These are phyloP conservation scores for Termitomyces sp. DNA, from an alignment of 768 basidiomycete species.

Conservation along the genomic window DNA sequence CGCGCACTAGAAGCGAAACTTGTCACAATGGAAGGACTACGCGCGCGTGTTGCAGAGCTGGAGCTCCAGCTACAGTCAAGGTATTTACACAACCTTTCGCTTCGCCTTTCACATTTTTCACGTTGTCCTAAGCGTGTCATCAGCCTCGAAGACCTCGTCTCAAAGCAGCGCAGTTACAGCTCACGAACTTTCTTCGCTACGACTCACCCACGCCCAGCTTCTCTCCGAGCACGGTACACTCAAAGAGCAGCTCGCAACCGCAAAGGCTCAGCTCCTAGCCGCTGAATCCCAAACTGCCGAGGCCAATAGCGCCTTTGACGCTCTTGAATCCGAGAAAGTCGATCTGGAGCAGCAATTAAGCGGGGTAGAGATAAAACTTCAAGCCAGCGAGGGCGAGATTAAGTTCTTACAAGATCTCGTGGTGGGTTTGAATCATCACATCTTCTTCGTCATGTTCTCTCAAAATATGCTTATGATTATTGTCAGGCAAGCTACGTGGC, in stretches of 20 bases:
- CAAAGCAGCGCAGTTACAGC: slow-evolving; percentile 37
- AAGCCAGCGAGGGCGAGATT: neutral
- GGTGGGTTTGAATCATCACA: neutral
- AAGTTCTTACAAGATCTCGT: slow-evolving; percentile 8
- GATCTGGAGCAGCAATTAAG: slow-evolving; percentile 1
- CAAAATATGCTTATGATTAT: neutral
- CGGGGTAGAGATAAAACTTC: neutral
- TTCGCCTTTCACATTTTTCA: neutral
- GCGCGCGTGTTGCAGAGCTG: slow-evolving; percentile 61
- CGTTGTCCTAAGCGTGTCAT: neutral
- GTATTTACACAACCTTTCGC: slow-evolving; percentile 25
- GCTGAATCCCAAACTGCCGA: slow-evolving; percentile 28
- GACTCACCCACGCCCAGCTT: slow-evolving; percentile 55
- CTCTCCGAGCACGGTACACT: slow-evolving; percentile 66
- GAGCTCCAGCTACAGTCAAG: slow-evolving; percentile 47
- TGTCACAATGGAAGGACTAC: slow-evolving; percentile 43
- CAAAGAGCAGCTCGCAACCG: slow-evolving; percentile 40
- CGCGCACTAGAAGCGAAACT: slow-evolving; percentile 53
- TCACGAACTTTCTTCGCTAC: slow-evolving; percentile 53
- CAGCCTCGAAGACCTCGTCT: neutral
- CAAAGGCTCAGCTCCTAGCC: slow-evolving; percentile 32
- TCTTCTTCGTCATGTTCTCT: neutral
- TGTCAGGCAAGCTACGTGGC: slow-evolving; percentile 8
- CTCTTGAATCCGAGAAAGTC: slow-evolving; percentile 8
- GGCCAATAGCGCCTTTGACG: neutral